Conservation (phyloP, 306 rosid species). For the Gynostemma pentaphyllum region DNA sequence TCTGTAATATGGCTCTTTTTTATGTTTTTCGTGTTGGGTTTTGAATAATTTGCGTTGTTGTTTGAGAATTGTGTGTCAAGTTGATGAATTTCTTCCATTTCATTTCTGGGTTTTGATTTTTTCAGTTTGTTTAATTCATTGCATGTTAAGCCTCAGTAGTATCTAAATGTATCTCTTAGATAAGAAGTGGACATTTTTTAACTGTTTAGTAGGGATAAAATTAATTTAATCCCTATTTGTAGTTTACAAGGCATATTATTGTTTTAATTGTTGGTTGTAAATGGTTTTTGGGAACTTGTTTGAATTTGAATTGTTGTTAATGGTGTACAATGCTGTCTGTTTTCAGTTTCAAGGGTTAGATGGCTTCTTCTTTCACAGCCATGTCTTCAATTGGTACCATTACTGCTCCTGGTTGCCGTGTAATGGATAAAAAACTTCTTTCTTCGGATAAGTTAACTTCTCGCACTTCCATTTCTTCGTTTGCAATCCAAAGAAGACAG, state of each 20-base stretch:
- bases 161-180: too few species aligned
- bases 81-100: neutral
- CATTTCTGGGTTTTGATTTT: neutral
- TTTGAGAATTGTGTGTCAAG: neutral
- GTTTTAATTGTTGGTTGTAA: neutral
- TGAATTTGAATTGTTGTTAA: neutral
- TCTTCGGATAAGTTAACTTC: conserved; percentile 43
- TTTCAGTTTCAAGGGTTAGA: conserved; percentile 15
- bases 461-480: conserved; percentile 50
- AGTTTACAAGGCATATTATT: too few species aligned
- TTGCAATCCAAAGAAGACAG: conserved; percentile 33
- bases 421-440: conserved; percentile 22
- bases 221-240: too few species aligned
- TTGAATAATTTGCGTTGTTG: neutral
- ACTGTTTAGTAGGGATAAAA: too few species aligned
- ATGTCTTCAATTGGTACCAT: conserved; percentile 43
- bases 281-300: neutral
- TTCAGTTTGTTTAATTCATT: too few species aligned
- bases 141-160: too few species aligned
- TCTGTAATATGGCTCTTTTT: neutral
- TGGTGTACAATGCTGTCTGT: neutral
- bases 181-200: too few species aligned
- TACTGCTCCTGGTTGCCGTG: conserved; percentile 35
- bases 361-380: conserved; percentile 75
- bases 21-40: neutral